Evolutionary conservation across 2,329 filamentous ascomycete species (phyloP).

Genomic region (Domatiomyces globalis): DNA sequence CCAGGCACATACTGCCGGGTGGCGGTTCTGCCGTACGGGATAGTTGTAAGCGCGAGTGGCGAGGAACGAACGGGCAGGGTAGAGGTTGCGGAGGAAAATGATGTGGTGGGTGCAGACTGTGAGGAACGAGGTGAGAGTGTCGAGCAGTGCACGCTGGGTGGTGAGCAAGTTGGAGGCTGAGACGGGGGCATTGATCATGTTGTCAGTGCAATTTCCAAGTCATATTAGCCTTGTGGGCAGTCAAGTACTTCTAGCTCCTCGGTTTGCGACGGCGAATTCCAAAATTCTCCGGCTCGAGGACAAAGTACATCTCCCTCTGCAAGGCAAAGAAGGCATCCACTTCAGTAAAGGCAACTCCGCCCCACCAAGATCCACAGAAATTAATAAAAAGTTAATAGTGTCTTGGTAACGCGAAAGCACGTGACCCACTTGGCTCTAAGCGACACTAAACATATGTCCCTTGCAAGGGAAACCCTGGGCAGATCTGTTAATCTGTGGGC

Average conservation of each 20-base stretch:
- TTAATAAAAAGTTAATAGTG: neutral
- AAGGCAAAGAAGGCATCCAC: neutral
- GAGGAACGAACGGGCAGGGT: constrained; percentile 64
- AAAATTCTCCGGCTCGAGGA: no score
- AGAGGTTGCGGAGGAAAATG: constrained; percentile 67
- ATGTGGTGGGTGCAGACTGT: constrained; percentile 74
- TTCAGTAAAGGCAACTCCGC: neutral
- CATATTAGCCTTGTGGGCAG: neutral
- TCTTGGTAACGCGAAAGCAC: neutral
- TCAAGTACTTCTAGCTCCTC: neutral
- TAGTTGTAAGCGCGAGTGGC: constrained; percentile 70
- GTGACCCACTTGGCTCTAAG: neutral
- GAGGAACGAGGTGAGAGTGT: constrained; percentile 62
- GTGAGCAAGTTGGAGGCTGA: constrained; percentile 25
- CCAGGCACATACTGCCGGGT: constrained; percentile 75
- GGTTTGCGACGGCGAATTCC: no score
- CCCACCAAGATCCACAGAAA: neutral
- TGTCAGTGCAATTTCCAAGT: neutral
- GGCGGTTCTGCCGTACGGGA: constrained; percentile 69
- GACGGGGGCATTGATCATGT: constrained; percentile 8
- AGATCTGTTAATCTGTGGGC: neutral
- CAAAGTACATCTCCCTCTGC: no score
- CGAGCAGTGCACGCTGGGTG: constrained; percentile 30
- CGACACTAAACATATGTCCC: neutral
- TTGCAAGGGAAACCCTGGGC: neutral